A percentile compares a stretch with the other conserved stretches of the same genome.
These are phyloP conservation scores for Hypoxylon perforatum DNA, from an alignment of 495 filamentous ascomycete genomes.

Conservation along the genomic window DNA sequence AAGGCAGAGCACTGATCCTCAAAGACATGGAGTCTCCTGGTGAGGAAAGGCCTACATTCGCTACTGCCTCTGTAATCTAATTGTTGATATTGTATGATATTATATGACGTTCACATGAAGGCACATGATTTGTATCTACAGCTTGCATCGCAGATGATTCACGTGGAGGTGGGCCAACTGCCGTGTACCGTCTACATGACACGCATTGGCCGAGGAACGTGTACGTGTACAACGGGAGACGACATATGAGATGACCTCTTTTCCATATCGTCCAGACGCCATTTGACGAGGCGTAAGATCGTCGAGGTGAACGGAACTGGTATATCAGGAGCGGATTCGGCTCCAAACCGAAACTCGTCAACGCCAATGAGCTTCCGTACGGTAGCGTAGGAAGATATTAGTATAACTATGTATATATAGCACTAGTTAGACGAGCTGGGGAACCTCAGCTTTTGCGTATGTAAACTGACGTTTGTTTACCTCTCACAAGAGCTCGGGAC, in stretches of 20 bases:
- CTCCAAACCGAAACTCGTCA: constrained; percentile 23
- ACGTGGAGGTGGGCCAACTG: not conserved
- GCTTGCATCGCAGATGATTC: not conserved
- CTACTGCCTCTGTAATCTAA: constrained; percentile 47
- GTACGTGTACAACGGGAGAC: no score
- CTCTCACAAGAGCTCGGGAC: constrained; percentile 21
- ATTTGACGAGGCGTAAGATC: constrained; percentile 6
- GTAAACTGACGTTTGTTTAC: constrained; percentile 11
- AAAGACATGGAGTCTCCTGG: constrained; percentile 15
- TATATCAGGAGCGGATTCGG: constrained; percentile 29
- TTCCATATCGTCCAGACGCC: not conserved
- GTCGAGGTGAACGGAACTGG: constrained; percentile 10
- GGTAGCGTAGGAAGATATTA: not conserved
- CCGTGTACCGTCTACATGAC: no score
- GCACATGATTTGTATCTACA: not conserved
- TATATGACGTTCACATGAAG: constrained; percentile 12
- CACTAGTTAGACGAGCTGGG: constrained; percentile 19
- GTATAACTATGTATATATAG: constrained; percentile 12
- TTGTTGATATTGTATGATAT: constrained; percentile 27
- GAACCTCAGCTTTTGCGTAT: constrained; percentile 16
- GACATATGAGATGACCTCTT: not conserved
- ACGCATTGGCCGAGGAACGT: no score
- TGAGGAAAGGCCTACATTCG: constrained; percentile 35
- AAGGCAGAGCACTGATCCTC: constrained; percentile 40
- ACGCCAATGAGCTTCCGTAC: not conserved